Evolutionary conservation across 148 eudicot species (phyloP).

Genomic region (Nyssa sinensis): DNA sequence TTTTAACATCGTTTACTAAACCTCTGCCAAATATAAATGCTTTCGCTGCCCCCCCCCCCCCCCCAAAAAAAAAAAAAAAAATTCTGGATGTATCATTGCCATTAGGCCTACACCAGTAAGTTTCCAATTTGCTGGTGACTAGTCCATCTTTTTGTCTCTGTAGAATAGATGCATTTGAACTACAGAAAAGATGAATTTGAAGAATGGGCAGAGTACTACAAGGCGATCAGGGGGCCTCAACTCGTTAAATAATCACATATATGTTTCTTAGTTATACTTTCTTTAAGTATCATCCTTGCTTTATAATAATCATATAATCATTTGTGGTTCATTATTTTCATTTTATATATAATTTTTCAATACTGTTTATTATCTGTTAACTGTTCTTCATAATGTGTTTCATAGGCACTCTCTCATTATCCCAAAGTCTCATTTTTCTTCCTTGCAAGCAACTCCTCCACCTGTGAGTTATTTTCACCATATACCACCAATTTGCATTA

Average conservation of each 20-base stretch:
- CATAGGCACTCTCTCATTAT: conserved; percentile 84
- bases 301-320: no score
- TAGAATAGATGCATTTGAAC: no score
- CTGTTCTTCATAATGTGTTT: neutral
- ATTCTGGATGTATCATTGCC: no score
- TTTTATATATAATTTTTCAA: neutral
- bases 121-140: neutral
- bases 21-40: no score
- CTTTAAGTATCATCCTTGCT: neutral
- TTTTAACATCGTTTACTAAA: no score
- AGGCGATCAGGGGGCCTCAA: neutral
- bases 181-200: no score
- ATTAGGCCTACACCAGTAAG: no score
- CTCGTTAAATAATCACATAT: no score
- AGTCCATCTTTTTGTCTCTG: no score
- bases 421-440: conserved; percentile 78
- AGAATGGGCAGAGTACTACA: neutral
- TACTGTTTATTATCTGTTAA: neutral
- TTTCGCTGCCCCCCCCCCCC: no score
- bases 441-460: conserved; percentile 86
- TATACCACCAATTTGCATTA: neutral
- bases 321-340: neutral
- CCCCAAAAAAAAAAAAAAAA: no score
- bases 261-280: no score
- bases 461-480: conserved; percentile 51